Conservation (phyloP, 768 basidiomycete genomes). For the Jaapia argillacea region DNA sequence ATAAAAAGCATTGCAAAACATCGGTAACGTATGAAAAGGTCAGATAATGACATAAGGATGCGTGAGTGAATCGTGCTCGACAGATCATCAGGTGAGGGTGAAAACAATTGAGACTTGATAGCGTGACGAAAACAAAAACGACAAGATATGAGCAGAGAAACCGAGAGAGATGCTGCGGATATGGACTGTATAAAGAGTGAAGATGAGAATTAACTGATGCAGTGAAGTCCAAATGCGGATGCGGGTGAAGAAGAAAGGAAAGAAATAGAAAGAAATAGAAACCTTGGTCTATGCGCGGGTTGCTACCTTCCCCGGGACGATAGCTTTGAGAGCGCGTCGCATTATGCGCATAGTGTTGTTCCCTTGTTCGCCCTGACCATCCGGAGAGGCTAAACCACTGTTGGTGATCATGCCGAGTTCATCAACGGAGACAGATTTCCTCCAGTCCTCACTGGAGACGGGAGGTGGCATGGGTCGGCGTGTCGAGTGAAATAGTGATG, state of each 20-base stretch:
- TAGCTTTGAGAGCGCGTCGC: constrained; percentile 66
- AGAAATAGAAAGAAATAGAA: constrained; percentile 12
- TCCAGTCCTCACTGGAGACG: constrained; percentile 56
- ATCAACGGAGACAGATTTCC: constrained; percentile 42
- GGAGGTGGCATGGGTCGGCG: constrained; percentile 61
- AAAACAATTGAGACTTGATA: background rate
- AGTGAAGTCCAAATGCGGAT: constrained; percentile 4
- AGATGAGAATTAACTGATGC: constrained; percentile 3
- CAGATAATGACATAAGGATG: too few relatives aligned
- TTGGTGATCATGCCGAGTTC: constrained; percentile 48
- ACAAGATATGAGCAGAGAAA: background rate
- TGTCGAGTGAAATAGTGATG: constrained; percentile 33
- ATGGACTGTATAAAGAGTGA: constrained; percentile 1
- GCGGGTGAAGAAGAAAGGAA: constrained; percentile 6
- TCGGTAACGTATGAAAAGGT: background rate
- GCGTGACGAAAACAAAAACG: background rate
- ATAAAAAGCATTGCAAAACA: background rate
- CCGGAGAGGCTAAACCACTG: constrained; percentile 16
- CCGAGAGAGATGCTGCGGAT: background rate
- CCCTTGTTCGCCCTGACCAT: constrained; percentile 30
- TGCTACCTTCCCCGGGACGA: constrained; percentile 53
- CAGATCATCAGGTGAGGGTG: background rate
- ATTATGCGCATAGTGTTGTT: constrained; percentile 46
- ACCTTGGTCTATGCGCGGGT: constrained; percentile 40
- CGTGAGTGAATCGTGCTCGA: background rate